Evolutionary conservation across 305 asterid genomes (phyloP).

Genomic region (Vinca major): DNA sequence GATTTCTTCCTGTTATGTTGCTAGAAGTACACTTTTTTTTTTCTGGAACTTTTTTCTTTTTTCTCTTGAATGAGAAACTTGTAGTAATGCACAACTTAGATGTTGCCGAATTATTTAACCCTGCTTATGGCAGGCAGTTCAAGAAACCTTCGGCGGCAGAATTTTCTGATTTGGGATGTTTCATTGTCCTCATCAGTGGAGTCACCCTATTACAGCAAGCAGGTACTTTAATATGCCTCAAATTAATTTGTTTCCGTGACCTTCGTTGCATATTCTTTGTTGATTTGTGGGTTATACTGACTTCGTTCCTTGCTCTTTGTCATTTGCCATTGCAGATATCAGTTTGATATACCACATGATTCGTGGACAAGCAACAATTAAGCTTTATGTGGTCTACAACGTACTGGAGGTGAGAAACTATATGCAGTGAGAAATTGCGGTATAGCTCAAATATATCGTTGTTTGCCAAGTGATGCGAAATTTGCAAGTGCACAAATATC

Average conservation of each 20-base stretch:
- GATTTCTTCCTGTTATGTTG: neutral
- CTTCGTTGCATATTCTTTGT: neutral
- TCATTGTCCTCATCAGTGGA: conserved; percentile 59
- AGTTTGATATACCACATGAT: conserved; percentile 99
- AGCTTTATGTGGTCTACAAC: conserved; percentile 95
- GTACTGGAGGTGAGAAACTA: conserved; percentile 73
- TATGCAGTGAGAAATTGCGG: neutral
- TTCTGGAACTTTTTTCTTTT: neutral
- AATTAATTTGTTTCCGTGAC: neutral
- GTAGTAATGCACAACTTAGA: conserved; percentile 1
- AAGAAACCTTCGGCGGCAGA: conserved; percentile 82
- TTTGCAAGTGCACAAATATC: too few relatives aligned
- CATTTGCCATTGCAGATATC: conserved; percentile 53
- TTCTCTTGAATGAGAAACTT: neutral
- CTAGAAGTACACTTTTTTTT: neutral
- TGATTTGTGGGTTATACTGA: conserved; percentile 1
- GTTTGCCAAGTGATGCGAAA: too few relatives aligned
- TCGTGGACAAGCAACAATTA: conserved; percentile 96
- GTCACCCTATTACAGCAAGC: conserved; percentile 82
- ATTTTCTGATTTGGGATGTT: conserved; percentile 90
- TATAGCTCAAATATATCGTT: neutral
- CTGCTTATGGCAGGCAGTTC: conserved; percentile 95
- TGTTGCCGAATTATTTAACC: conserved; percentile 49
- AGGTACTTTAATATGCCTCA: conserved; percentile 35
- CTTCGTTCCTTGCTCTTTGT: conserved; percentile 1